Percentiles rank a stretch among this genome's conserved stretches.
These are phyloP conservation scores for Amphichorda felina DNA, from an alignment of 2,329 filamentous ascomycete species.

Conservation along the genomic window DNA sequence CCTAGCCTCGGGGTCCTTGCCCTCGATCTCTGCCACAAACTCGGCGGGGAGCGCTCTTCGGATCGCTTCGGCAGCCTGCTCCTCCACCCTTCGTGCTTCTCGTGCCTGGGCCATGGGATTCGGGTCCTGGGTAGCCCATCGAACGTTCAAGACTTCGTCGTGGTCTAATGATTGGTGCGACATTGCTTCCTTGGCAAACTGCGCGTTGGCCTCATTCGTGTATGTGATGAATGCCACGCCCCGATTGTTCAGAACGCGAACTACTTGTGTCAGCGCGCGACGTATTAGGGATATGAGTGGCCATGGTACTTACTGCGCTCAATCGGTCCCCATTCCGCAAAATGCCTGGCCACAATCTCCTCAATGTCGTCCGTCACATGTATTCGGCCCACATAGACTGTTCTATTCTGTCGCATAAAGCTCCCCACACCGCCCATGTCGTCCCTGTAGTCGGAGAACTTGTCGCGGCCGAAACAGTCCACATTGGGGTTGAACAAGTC, in stretches of 20 bases:
- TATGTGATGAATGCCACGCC: constrained; percentile 97
- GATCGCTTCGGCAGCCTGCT: constrained; percentile 92
- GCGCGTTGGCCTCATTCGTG: constrained; percentile 74
- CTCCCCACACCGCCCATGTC: constrained; percentile 96
- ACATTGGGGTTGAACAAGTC: constrained; percentile 90
- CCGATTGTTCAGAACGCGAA: constrained; percentile 74
- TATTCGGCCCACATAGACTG: constrained; percentile 85
- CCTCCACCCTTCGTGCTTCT: constrained; percentile 79
- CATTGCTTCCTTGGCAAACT: constrained; percentile 94
- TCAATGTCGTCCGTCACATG: constrained; percentile 96
- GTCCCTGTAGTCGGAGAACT: constrained; percentile 84
- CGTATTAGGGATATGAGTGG: neutral
- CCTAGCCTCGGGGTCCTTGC: constrained; percentile 71
- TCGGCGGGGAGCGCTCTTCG: constrained; percentile 76
- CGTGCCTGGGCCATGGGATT: constrained; percentile 91
- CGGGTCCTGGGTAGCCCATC: constrained; percentile 94
- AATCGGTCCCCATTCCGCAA: constrained; percentile 91
- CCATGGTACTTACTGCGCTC: constrained; percentile 49
- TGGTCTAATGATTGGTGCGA: constrained; percentile 87
- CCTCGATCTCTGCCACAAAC: constrained; percentile 89
- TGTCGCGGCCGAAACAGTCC: constrained; percentile 76
- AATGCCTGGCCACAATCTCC: constrained; percentile 87
- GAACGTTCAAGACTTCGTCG: constrained; percentile 84
- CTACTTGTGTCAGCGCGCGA: constrained; percentile 10
- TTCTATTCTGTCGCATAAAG: constrained; percentile 89